phyloP scores from a whole-genome alignment of 2,329 filamentous ascomycete genomes.

The Sporothrix luriei region DNA sequence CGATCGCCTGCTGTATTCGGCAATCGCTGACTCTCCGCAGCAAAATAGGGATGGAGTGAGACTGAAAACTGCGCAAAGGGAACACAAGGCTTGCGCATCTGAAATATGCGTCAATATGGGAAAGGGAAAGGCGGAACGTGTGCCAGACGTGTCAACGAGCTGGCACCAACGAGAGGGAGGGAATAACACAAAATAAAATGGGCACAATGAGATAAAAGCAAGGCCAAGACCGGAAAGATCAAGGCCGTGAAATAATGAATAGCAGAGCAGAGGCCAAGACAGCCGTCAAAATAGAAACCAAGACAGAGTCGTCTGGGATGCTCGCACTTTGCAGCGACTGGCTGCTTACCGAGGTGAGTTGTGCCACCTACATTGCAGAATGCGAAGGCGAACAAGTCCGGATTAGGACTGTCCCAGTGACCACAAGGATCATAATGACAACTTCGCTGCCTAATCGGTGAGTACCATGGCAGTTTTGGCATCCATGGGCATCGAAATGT shows the following conservation, averaged over 20 bases:
- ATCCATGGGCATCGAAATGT: conserved; percentile 1
- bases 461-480: background rate
- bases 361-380: background rate
- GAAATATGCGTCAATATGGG: background rate
- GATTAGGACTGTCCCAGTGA: background rate
- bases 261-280: background rate
- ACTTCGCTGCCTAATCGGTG: conserved; percentile 4
- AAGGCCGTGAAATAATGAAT: background rate
- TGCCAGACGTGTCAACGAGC: background rate
- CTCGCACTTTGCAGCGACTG: conserved; percentile 12
- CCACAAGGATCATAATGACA: background rate
- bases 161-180: background rate
- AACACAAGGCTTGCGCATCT: background rate
- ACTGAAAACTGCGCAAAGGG: conserved; percentile 24
- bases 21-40: background rate
- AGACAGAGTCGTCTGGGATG: background rate
- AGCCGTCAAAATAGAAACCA: background rate
- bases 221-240: background rate
- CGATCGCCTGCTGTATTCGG: conserved; percentile 12
- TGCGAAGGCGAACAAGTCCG: background rate
- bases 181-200: background rate
- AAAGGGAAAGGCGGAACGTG: background rate
- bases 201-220: background rate
- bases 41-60: background rate
- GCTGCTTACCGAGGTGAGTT: conserved; percentile 26